Conservation (phyloP, 768 basidiomycete species). For the Dioszegia crocea region DNA sequence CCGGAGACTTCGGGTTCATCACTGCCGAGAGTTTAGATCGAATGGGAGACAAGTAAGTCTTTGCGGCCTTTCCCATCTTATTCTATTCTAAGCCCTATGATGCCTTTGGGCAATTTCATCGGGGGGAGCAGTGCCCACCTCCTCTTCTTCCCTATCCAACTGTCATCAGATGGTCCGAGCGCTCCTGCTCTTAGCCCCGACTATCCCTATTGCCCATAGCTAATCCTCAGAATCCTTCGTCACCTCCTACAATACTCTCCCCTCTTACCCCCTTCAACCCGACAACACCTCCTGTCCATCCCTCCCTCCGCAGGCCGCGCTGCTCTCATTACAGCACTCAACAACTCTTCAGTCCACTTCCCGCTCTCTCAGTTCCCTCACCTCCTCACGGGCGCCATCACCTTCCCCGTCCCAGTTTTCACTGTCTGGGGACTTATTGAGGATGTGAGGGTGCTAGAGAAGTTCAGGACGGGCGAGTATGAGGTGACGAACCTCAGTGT, state of each 20-base stretch:
- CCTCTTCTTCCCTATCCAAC: no score
- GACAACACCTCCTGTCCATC: constrained; percentile 65
- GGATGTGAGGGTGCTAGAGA: constrained; percentile 87
- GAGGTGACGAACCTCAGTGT: constrained; percentile 83
- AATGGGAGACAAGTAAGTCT: constrained; percentile 74
- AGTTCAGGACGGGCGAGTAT: constrained; percentile 78
- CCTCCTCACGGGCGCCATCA: constrained; percentile 82
- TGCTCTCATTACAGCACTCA: constrained; percentile 69
- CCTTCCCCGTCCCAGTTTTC: constrained; percentile 86
- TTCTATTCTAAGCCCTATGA: no score
- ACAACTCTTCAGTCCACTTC: constrained; percentile 65
- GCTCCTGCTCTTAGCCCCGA: no score
- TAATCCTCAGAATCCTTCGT: constrained; percentile 63
- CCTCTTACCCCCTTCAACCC: constrained; percentile 76
- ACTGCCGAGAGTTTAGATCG: constrained; percentile 73
- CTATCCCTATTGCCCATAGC: no score
- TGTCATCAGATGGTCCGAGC: no score
- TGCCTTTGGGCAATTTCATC: no score
- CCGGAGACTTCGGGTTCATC: constrained; percentile 99
- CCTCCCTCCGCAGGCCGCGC: constrained; percentile 46
- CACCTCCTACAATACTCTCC: constrained; percentile 97
- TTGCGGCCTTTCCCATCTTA: background rate
- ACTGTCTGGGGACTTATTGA: constrained; percentile 98
- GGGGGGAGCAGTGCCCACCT: no score
- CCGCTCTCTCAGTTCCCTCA: constrained; percentile 86